A percentile compares a stretch with the other conserved stretches of the same genome.
Evolutionary conservation across 2,329 filamentous ascomycete species (phyloP).

Genomic region (Cytospora piceae): DNA sequence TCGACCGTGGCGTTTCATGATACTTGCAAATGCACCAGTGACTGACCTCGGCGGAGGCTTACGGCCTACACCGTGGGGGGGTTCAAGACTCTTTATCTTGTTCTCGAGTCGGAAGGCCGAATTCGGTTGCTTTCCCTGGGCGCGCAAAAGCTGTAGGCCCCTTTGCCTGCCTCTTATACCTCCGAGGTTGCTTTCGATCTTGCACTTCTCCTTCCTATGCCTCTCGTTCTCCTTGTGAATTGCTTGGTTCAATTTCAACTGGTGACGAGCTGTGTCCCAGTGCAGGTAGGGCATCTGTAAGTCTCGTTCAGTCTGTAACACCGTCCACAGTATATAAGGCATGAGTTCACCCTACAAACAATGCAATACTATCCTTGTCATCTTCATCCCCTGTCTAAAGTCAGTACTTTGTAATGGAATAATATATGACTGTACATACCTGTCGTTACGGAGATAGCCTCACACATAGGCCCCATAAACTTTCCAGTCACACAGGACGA

Average conservation of each 20-base stretch:
- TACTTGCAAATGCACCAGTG: constrained; percentile 27
- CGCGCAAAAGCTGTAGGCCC: constrained; percentile 25
- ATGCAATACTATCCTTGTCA: background rate
- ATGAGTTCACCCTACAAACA: constrained; percentile 18
- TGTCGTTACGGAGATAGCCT: constrained; percentile 18
- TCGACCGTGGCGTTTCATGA: constrained; percentile 29
- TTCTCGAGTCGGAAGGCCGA: constrained; percentile 28
- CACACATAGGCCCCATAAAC: constrained; percentile 28
- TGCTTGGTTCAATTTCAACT: constrained; percentile 21
- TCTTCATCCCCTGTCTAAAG: background rate
- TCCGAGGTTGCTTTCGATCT: constrained; percentile 12
- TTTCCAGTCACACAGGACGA: constrained; percentile 25
- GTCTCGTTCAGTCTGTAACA: background rate
- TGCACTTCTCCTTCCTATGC: constrained; percentile 21
- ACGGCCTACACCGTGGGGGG: too few relatives aligned
- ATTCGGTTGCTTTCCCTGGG: constrained; percentile 26
- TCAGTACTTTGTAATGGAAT: fast-evolving
- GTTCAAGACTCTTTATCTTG: background rate
- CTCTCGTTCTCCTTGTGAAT: constrained; percentile 26
- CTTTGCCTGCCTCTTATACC: constrained; percentile 26
- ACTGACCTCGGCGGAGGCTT: constrained; percentile 18
- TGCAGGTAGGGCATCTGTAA: constrained; percentile 47
- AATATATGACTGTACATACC: background rate
- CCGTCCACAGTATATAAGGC: fast-evolving
- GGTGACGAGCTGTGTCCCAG: constrained; percentile 42